phyloP scores from a whole-genome alignment of 257 asterid genomes.

The Nicotiana sylvestris region DNA sequence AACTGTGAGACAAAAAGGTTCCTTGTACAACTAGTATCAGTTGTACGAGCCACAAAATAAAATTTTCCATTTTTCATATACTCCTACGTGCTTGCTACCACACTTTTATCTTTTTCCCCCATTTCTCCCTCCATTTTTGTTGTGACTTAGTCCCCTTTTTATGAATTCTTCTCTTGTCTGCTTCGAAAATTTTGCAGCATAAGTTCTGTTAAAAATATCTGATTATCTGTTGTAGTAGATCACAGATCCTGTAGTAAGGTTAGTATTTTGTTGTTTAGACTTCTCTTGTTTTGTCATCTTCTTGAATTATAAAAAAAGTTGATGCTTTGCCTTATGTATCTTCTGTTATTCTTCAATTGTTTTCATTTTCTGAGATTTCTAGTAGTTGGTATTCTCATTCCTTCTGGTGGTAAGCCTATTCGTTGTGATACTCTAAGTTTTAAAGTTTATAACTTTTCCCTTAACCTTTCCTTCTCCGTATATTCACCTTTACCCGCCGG shows the following conservation, averaged over 20 bases:
- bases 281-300: background rate
- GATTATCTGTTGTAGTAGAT: background rate
- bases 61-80: background rate
- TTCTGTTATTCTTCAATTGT: slow-evolving; percentile 25
- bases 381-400: background rate
- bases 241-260: background rate
- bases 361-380: background rate
- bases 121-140: too few relatives aligned
- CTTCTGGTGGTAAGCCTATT: slow-evolving; percentile 22
- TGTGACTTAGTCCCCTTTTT: background rate
- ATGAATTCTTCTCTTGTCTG: background rate
- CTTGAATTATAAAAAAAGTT: background rate
- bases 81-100: background rate
- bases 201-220: background rate
- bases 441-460: background rate
- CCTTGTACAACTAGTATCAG: too few relatives aligned
- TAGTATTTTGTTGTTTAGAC: background rate
- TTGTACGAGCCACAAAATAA: too few relatives aligned
- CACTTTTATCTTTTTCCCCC: background rate
- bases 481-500: background rate
- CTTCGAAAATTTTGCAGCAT: background rate
- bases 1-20: too few relatives aligned
- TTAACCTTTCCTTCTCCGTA: background rate
- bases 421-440: background rate
- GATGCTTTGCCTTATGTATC: slow-evolving; percentile 26